Conservation (phyloP, 2,329 filamentous ascomycete species). For the Aspergillus sp. region DNA sequence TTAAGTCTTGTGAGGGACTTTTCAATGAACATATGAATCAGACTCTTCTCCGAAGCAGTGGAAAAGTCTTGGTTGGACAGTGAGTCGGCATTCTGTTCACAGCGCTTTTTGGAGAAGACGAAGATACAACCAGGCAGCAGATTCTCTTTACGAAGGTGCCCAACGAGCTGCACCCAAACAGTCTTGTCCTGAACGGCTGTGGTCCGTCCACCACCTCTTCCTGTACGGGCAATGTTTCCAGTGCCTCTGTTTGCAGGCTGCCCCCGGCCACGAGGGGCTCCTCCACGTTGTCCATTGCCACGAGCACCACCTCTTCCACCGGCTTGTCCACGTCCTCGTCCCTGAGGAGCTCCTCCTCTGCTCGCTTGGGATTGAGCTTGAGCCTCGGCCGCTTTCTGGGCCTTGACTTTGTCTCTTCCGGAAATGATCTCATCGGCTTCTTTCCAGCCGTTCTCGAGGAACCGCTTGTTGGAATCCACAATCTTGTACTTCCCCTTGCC, state of each 20-base stretch:
- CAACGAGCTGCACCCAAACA: slow-evolving; percentile 93
- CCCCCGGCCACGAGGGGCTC: slow-evolving; percentile 56
- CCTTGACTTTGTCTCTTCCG: slow-evolving; percentile 75
- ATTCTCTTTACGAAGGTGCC: slow-evolving; percentile 82
- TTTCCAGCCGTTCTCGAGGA: slow-evolving; percentile 92
- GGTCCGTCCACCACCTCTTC: slow-evolving; percentile 80
- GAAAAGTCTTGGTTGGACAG: slow-evolving; percentile 94
- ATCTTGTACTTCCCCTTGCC: slow-evolving; percentile 92
- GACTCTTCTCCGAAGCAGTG: slow-evolving; percentile 90
- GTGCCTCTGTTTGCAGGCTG: slow-evolving; percentile 60
- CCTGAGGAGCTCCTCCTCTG: slow-evolving; percentile 57
- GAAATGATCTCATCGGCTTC: slow-evolving; percentile 81
- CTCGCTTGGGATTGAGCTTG: slow-evolving; percentile 56
- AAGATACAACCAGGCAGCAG: slow-evolving; percentile 94
- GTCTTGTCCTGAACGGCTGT: slow-evolving; percentile 94
- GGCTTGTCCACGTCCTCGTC: slow-evolving; percentile 55
- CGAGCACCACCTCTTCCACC: slow-evolving; percentile 47
- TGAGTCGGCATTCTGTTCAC: slow-evolving; percentile 95
- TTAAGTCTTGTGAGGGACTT: slow-evolving; percentile 90
- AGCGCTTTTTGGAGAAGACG: slow-evolving; percentile 97
- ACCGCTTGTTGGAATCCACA: slow-evolving; percentile 87
- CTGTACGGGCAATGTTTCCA: slow-evolving; percentile 88
- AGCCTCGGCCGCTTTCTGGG: slow-evolving; percentile 53
- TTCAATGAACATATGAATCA: slow-evolving; percentile 96
- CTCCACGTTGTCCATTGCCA: slow-evolving; percentile 47